phyloP scores from a whole-genome alignment of 352 stramenopile genomes.

The Phytophthora meadii region DNA sequence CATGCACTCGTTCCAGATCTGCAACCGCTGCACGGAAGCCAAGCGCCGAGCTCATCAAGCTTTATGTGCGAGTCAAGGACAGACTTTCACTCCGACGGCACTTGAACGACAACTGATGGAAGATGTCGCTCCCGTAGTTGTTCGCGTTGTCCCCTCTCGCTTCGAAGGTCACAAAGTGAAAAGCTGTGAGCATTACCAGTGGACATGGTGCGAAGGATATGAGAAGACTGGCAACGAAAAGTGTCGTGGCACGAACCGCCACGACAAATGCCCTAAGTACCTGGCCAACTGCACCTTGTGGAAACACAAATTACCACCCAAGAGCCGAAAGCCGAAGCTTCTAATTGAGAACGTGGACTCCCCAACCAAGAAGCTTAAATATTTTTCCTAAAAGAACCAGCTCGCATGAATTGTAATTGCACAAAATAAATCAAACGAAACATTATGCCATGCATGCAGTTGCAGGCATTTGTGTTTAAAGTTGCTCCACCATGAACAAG shows the following conservation, averaged over 20 bases:
- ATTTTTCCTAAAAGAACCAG: slow-evolving; percentile 59
- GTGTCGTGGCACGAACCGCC: slow-evolving; percentile 82
- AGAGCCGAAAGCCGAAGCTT: slow-evolving; percentile 81
- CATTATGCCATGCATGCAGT: neutral
- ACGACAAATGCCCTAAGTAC: slow-evolving; percentile 90
- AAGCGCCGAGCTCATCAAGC: slow-evolving; percentile 74
- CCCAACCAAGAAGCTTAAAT: slow-evolving; percentile 84
- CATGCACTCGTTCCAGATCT: slow-evolving; percentile 89
- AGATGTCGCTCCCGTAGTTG: slow-evolving; percentile 77
- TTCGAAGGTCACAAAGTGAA: slow-evolving; percentile 86
- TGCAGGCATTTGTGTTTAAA: too few relatives aligned
- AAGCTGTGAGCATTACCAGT: slow-evolving; percentile 88
- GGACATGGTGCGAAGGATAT: slow-evolving; percentile 88
- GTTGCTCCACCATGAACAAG: neutral
- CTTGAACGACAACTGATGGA: slow-evolving; percentile 79
- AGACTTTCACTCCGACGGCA: slow-evolving; percentile 52
- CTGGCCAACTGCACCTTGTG: slow-evolving; percentile 87
- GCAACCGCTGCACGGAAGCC: slow-evolving; percentile 82
- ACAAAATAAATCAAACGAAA: slow-evolving; percentile 5
- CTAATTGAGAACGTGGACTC: slow-evolving; percentile 77
- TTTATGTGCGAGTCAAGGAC: slow-evolving; percentile 58
- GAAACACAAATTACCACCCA: slow-evolving; percentile 88
- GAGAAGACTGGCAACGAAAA: slow-evolving; percentile 88
- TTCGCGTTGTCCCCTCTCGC: slow-evolving; percentile 69
- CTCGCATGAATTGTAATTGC: slow-evolving; percentile 1